Conservation (phyloP, 257 asterid genomes). For the Haberlea rhodopensis region DNA sequence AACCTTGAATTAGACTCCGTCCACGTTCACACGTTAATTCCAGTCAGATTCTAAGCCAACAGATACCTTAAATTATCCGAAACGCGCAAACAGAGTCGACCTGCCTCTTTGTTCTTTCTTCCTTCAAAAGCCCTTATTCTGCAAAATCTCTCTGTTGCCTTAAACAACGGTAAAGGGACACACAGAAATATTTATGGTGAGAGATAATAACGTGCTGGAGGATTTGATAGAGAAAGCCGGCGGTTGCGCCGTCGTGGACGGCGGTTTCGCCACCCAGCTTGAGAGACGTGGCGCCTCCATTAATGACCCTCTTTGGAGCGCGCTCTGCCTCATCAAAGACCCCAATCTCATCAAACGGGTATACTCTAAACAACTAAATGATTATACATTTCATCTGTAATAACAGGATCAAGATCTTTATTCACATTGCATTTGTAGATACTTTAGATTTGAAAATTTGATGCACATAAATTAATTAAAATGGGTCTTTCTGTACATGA, state of each 20-base stretch:
- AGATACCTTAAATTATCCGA: not conserved
- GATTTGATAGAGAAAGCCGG: constrained; percentile 55
- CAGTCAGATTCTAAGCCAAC: not conserved
- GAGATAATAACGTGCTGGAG: constrained; percentile 34
- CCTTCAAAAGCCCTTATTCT: not conserved
- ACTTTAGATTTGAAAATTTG: too few species aligned
- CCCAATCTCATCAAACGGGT: constrained; percentile 65
- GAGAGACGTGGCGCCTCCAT: constrained; percentile 71
- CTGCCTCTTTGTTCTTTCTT: not conserved
- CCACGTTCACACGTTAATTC: not conserved
- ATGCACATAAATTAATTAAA: too few species aligned
- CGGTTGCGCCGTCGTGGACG: constrained; percentile 84
- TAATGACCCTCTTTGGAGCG: constrained; percentile 87
- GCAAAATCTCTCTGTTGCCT: too few species aligned
- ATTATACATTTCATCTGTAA: too few species aligned
- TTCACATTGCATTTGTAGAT: too few species aligned
- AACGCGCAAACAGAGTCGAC: not conserved
- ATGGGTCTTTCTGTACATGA: too few species aligned
- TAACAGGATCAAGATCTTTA: too few species aligned
- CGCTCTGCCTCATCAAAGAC: constrained; percentile 64
- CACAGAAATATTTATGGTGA: too few species aligned
- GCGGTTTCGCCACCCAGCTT: constrained; percentile 83
- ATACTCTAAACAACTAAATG: not conserved
- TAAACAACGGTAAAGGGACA: too few species aligned
- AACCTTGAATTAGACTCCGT: not conserved